A percentile compares a stretch with the other conserved stretches of the same genome.
Evolutionary conservation across 2,329 filamentous ascomycete genomes (phyloP).

Genomic region (Cadophora gregata): DNA sequence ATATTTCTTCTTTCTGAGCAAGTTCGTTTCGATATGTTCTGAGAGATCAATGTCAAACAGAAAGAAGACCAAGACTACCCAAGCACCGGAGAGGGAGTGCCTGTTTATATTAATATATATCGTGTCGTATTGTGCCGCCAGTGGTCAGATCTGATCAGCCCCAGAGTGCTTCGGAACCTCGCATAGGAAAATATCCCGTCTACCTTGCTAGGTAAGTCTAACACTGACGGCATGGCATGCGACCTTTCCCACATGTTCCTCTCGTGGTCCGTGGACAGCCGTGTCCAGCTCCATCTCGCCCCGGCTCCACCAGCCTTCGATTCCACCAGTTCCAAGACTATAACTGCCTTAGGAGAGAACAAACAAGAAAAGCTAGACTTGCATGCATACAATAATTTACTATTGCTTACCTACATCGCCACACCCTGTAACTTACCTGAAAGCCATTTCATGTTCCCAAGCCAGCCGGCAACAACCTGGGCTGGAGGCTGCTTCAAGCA

Average conservation of each 20-base stretch:
- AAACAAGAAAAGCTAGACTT: neutral
- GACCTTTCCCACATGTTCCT: neutral
- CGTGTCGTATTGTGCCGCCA: constrained; percentile 11
- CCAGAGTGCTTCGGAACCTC: constrained; percentile 3
- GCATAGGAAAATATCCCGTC: constrained; percentile 1
- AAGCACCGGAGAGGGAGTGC: constrained; percentile 2
- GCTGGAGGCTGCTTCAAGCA: neutral
- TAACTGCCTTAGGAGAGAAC: neutral
- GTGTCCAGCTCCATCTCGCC: constrained; percentile 6
- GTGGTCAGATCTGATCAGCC: constrained; percentile 12
- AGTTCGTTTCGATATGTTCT: neutral
- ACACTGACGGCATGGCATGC: neutral
- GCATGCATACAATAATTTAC: constrained; percentile 1
- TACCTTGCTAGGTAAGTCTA: neutral
- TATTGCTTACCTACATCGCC: constrained; percentile 13
- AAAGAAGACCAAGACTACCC: neutral
- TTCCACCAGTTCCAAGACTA: neutral
- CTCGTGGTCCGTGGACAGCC: constrained; percentile 17
- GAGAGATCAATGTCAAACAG: neutral
- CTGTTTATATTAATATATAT: constrained; percentile 11
- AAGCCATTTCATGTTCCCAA: constrained; percentile 6
- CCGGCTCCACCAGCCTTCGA: neutral
- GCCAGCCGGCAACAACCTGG: constrained; percentile 3
- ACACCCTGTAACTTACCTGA: constrained; percentile 9
- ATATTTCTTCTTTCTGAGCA: neutral